A percentile compares a stretch with the other conserved stretches of the same genome.
These are phyloP conservation scores for Leptosphaerulina australis DNA, from an alignment of 2,329 filamentous ascomycete genomes.

Conservation along the genomic window DNA sequence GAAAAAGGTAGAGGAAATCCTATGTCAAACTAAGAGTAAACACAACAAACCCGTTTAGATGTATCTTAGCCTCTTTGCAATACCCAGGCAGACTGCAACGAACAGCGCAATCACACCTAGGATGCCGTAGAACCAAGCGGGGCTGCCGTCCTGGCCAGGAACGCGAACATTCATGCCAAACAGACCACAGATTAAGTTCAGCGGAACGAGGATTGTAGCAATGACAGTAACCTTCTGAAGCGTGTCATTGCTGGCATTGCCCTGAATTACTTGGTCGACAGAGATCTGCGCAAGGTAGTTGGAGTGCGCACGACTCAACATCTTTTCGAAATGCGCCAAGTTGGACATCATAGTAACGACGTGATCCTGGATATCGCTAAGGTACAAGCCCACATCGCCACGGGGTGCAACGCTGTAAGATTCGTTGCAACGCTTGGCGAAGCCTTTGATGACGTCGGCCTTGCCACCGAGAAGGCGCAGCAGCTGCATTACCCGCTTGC, in stretches of 20 bases:
- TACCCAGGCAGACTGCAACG: constrained; percentile 47
- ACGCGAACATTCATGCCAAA: constrained; percentile 88
- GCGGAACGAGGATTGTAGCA: constrained; percentile 91
- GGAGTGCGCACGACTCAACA: constrained; percentile 89
- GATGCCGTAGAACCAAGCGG: constrained; percentile 67
- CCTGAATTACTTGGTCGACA: constrained; percentile 87
- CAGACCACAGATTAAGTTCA: constrained; percentile 87
- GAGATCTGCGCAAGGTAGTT: constrained; percentile 96
- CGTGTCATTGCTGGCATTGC: constrained; percentile 84
- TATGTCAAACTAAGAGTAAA: constrained; percentile 1
- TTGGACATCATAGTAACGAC: constrained; percentile 99
- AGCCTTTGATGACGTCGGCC: constrained; percentile 96
- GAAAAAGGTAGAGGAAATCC: background rate
- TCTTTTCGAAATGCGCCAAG: constrained; percentile 94
- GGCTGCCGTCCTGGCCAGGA: constrained; percentile 62
- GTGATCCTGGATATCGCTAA: constrained; percentile 98
- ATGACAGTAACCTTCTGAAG: constrained; percentile 95
- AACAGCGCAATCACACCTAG: constrained; percentile 60
- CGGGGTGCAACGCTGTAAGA: constrained; percentile 94
- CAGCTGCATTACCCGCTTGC: constrained; percentile 93
- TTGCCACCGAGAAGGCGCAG: constrained; percentile 94
- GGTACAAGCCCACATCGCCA: constrained; percentile 94
- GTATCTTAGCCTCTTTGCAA: constrained; percentile 53
- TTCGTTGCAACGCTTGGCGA: constrained; percentile 98
- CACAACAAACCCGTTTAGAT: constrained; percentile 39